Evolutionary conservation across 2,329 filamentous ascomycete species (phyloP), one percentile per base, ranked within the genome.

Genomic region (Aspergillus flavus): DNA sequence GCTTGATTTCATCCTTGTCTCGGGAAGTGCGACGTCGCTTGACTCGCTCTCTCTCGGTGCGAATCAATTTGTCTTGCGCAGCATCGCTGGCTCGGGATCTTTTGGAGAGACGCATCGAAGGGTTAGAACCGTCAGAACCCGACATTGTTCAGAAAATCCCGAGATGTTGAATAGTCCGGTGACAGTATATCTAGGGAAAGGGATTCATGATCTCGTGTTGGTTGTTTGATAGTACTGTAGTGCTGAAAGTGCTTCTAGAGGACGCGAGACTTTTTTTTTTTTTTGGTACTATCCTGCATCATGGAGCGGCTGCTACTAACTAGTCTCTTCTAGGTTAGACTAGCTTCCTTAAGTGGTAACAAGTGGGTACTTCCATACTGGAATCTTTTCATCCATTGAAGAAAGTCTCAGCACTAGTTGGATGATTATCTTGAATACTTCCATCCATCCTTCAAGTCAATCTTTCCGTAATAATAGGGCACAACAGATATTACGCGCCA

Each of bases 1-100:
- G 73, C 75, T 61, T 67, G 59, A 62, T 28, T 11, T 61, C 59
- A 39, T 67, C 61, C 36, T 66, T 62, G 23, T 30, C 60, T 14
- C 68, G 64, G 23, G 75, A 76, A 57, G 72, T 72, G 52, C 75
- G 72, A 59, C 73, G 73, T 28, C 73, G 69, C 61, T 77, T 77
- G n/a, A 61, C 45, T 60, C 69, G 68, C 41, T 79, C 69, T 66
- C 71, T 64, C 48, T 66, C 65, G 19, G 60, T 58, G 26, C 55
- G 64, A 54, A 66, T 65, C 55, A 61, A 64, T 58, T 70, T 74
- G 21, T 71, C 67, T 57, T 64, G 62, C 43, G 68, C 61, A 56
- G 65, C 71, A 68, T 77, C 73, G 54, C 67, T 73, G 55, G 66
- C 67, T 59, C 71, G 70, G n/a, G 71, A 69, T 64, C 73, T 71